Percentiles rank a stretch among this genome's conserved stretches.
Evolutionary conservation across 805 yeast genomes (phyloP).

Genomic region (Starmerella bombicola): DNA sequence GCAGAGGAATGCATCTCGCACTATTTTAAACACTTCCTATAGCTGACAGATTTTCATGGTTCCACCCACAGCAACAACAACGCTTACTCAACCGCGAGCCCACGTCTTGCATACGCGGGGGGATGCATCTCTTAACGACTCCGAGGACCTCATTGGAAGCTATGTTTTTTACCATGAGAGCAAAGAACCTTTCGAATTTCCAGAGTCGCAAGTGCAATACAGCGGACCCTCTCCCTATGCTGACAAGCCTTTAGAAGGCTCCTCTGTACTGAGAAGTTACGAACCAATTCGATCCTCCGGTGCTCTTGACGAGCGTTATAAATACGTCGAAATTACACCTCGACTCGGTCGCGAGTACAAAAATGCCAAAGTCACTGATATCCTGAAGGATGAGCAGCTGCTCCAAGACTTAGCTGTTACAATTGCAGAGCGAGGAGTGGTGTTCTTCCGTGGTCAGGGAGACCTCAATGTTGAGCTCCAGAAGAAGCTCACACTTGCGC

Average conservation of each 20-base stretch:
- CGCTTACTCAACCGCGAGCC: constrained; percentile 1
- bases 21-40: no score
- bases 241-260: constrained; percentile 20
- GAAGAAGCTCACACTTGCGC: constrained; percentile 23
- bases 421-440: constrained; percentile 39
- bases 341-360: constrained; percentile 27
- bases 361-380: constrained; percentile 23
- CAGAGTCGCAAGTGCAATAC: constrained; percentile 6
- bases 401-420: constrained; percentile 36
- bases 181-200: constrained; percentile 17
- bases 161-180: constrained; percentile 15
- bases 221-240: constrained; percentile 25
- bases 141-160: constrained; percentile 8
- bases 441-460: constrained; percentile 38
- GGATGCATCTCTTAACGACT: constrained; percentile 5
- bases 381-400: constrained; percentile 24
- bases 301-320: constrained; percentile 22
- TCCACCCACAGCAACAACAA: constrained; percentile 15
- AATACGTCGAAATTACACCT: constrained; percentile 26
- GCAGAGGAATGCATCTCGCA: no score
- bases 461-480: constrained; percentile 27
- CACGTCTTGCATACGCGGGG: neutral
- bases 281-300: constrained; percentile 23
- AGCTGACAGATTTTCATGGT: no score
- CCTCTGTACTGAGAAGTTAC: constrained; percentile 14